Conservation (phyloP, 495 filamentous ascomycete genomes). For the Xylaria castorea region DNA sequence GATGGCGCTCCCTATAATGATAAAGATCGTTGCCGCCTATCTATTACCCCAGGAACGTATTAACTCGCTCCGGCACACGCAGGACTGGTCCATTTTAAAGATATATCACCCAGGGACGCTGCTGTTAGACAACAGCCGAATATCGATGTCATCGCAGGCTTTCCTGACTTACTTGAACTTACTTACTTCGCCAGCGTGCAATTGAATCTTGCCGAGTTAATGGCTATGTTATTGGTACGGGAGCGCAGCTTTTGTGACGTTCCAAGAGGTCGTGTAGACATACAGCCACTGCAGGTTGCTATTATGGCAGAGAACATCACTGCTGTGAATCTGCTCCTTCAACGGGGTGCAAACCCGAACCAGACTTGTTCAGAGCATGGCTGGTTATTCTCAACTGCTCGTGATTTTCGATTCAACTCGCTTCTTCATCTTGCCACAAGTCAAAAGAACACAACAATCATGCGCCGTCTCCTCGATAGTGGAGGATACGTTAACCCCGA, state of each 20-base stretch:
- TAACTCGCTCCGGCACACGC: not conserved
- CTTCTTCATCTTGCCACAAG: not conserved
- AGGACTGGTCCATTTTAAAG: not conserved
- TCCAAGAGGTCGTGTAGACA: not conserved
- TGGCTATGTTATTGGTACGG: not conserved
- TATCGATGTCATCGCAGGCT: not conserved
- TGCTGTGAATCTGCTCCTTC: not conserved
- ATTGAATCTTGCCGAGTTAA: not conserved
- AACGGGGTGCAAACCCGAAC: not conserved
- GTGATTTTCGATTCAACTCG: not conserved
- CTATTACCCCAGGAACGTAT: not conserved
- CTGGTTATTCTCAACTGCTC: not conserved
- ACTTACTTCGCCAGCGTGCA: not conserved
- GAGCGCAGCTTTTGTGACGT: not conserved
- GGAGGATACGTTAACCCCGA: not conserved
- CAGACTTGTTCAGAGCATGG: not conserved
- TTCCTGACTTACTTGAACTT: not conserved
- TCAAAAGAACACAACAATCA: not conserved
- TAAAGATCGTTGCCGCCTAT: not conserved
- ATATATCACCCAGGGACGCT: not conserved
- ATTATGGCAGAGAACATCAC: not conserved
- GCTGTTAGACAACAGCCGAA: not conserved
- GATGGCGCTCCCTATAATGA: not conserved
- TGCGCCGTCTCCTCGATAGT: not conserved
- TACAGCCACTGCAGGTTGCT: not conserved